A percentile compares a stretch with the other conserved stretches of the same genome.
phyloP scores from a whole-genome alignment of 2,329 filamentous ascomycete species.

The Venturia effusa region DNA sequence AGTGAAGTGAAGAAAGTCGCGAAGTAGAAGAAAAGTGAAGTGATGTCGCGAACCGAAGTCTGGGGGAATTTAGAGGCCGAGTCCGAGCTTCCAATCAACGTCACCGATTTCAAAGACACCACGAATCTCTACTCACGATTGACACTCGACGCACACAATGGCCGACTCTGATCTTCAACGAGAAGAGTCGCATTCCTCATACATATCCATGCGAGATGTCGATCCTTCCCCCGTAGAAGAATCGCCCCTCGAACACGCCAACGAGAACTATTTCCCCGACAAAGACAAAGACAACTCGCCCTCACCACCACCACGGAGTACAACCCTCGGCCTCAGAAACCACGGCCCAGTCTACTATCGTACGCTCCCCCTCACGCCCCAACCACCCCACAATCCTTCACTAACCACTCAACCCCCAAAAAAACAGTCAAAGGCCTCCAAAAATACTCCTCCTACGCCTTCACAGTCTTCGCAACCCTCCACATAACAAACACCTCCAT shows the following conservation, averaged over 20 bases:
- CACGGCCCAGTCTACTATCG: conserved; percentile 66
- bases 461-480: conserved; percentile 62
- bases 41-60: background rate
- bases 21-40: no score
- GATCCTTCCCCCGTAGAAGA: conserved; percentile 73
- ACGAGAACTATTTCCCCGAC: conserved; percentile 33
- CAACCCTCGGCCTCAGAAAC: conserved; percentile 22
- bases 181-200: conserved; percentile 5
- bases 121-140: background rate
- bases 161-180: background rate
- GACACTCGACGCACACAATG: conserved; percentile 1
- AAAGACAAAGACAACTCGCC: conserved; percentile 8
- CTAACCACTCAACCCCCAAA: background rate
- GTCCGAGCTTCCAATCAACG: conserved; percentile 2
- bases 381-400: background rate
- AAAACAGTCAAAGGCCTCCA: conserved; percentile 61
- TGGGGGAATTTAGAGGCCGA: background rate
- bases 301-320: background rate
- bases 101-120: conserved; percentile 1
- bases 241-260: conserved; percentile 34
- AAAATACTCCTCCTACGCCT: conserved; percentile 80
- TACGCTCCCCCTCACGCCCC: conserved; percentile 22
- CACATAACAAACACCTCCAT: conserved; percentile 75
- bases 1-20: no score
- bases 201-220: conserved; percentile 53